Evolutionary conservation across 139 green algal species (phyloP).

Genomic region (Micromonas pusilla): DNA sequence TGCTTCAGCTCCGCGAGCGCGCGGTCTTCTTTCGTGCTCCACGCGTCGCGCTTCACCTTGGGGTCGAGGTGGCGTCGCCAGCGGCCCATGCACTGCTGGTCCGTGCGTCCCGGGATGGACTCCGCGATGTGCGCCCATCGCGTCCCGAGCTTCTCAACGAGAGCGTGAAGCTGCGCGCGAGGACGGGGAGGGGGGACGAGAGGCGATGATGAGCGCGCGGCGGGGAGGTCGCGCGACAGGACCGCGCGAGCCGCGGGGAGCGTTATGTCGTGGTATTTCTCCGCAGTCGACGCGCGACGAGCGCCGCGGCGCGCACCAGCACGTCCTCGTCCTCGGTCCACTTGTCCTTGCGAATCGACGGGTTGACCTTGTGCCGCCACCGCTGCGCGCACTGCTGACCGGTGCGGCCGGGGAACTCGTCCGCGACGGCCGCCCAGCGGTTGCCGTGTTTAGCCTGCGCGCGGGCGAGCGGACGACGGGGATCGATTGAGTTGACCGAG

Average conservation of each 20-base stretch:
- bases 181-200: background rate
- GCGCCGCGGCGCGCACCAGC: background rate
- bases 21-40: slow-evolving; percentile 54
- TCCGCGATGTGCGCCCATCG: slow-evolving; percentile 69
- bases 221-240: no score
- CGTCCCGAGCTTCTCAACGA: slow-evolving; percentile 42
- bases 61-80: slow-evolving; percentile 78
- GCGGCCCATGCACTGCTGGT: slow-evolving; percentile 87
- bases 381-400: slow-evolving; percentile 80
- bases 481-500: no score
- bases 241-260: no score
- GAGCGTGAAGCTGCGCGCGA: background rate
- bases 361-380: slow-evolving; percentile 85
- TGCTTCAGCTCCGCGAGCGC: slow-evolving; percentile 35
- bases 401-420: slow-evolving; percentile 64
- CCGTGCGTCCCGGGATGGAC: slow-evolving; percentile 55
- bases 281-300: no score
- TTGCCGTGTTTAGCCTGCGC: slow-evolving; percentile 44
- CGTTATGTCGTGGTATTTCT: no score
- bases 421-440: slow-evolving; percentile 65
- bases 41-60: slow-evolving; percentile 53
- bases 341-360: slow-evolving; percentile 69
- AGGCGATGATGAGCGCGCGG: no score
- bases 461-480: background rate
- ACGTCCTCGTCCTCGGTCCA: slow-evolving; percentile 66